Base-by-base conservation (phyloP, 495 filamentous ascomycete genomes). In the Acidomyces sp. region DNA sequence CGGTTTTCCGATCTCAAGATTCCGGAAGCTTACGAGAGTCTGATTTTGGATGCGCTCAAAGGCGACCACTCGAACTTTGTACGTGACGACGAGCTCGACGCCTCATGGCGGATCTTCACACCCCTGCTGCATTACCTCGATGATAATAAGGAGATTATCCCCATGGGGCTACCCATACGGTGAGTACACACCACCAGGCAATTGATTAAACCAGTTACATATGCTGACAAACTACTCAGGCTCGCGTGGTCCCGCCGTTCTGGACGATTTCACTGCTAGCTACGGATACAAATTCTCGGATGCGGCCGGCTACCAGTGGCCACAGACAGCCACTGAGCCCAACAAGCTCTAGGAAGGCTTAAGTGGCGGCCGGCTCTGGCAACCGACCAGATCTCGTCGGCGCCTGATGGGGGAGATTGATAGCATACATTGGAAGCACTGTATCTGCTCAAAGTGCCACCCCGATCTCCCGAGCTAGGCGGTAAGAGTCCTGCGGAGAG, bases 41-140 rank as follows among this genome's bases (percentile, higher is more conserved):
- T 99, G 52, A 96, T 99, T 55, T 70, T 99, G 35, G 92, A 99
- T 58, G 87, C 90, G 42, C 71, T 99, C 47, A 99, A 99, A 71
- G 92, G 92, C 41, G 92, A 99, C 61, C 92, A 96, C 71, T 95
- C 87, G 62, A 99, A 99, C 77, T 99, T 99, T 63, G 92, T 99
- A 45, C 78, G 92, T 66, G 92, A 99, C 55, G 92, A 99, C 57
- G 92, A 99, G 65, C 70, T 99, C 15, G 92, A 99, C 56, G 85
- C 92, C 39, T 88, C 81, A 68, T 99, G 92, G 92, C 85, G 86
- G 58, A 92, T 99, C 61, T 99, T 99, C 67, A 87, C 85, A 4
- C 92, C 92, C 40, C 75, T 99, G 27, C 69, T 99, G 54, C 92
- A 96, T 65, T 99, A 99, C 65, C 71, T 99, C 25, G 92, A 99